Base-by-base conservation (phyloP, 495 filamentous ascomycete species). In the Penicillium longicatenatum region DNA sequence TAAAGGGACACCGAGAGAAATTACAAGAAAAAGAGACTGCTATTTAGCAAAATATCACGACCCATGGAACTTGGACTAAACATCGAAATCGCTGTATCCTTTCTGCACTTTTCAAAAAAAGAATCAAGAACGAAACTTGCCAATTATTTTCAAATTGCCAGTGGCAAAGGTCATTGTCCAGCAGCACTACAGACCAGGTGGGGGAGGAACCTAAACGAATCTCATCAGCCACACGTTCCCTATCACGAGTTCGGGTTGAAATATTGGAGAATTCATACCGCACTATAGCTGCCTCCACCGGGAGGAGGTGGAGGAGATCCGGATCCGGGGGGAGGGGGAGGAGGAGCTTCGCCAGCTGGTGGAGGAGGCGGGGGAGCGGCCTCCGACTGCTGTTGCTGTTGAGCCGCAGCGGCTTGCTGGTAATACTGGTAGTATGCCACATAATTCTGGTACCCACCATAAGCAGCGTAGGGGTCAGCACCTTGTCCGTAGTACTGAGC, bases 391-490 rank as follows among this genome's bases (percentile, higher is more conserved):
- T 48, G 79, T 67, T 55, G 71, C 48, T 76, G 72, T 59, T 81
- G 79, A 52, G 79, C 81, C 54, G 84, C 82, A 39, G 79, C 78
- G 41, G 77, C 80, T 63, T 85, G 81, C 57, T 87, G 84, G 54
- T 91, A 88, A 67, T 92, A 91, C 64, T 88, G 84, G 61, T 85
- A 86, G 65, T 80, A 78, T 35, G 76, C 75, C 49, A 90, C 78
- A 55, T 96, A 93, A 41, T 84, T 86, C 60, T 84, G 80, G 66
- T 94, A 94, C 24, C 94, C 94, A 55, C 94, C 94, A 59, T 95
- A 97, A 26, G 89, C 87, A 4, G 91, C 92, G 69, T 97, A 98
- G 0, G 93, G 93, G 61, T 98, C 94, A 37, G 82, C 77, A 39
- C 77, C 78, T 63, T 26, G 26, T 26, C 75, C 76, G 57, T 92